These are phyloP conservation scores for Daldinia eschscholtzii DNA, from an alignment of 2,329 filamentous ascomycete species.

Conservation along the genomic window DNA sequence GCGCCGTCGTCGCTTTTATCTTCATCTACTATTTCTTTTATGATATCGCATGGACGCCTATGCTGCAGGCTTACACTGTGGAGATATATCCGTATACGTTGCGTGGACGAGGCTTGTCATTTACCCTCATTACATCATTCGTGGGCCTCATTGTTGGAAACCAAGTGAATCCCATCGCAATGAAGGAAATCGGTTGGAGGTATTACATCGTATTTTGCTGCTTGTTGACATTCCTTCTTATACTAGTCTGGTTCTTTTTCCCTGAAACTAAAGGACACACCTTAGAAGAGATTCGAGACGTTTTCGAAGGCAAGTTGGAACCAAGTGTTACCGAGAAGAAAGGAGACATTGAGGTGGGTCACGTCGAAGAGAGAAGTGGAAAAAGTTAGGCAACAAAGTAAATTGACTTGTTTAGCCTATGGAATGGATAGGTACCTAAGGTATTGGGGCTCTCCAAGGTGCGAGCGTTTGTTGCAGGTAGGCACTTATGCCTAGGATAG, in stretches of 20 bases:
- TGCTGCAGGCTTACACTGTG: slow-evolving; percentile 59
- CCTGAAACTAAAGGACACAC: slow-evolving; percentile 1
- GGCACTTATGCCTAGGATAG: too few species aligned
- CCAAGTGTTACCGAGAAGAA: background rate
- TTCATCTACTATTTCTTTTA: slow-evolving; percentile 63
- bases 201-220: slow-evolving; percentile 52
- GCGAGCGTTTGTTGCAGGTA: too few species aligned
- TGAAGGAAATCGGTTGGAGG: slow-evolving; percentile 56
- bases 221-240: background rate
- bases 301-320: background rate
- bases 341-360: background rate
- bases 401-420: too few species aligned
- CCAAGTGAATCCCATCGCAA: slow-evolving; percentile 51
- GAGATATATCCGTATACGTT: slow-evolving; percentile 57
- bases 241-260: background rate
- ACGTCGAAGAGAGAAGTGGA: background rate
- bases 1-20: slow-evolving; percentile 62
- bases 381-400: background rate
- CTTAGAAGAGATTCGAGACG: background rate
- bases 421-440: too few species aligned
- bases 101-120: slow-evolving; percentile 56
- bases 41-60: slow-evolving; percentile 61
- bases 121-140: slow-evolving; percentile 53
- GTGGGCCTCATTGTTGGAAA: background rate
- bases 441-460: too few species aligned